Evolutionary conservation across 1,284 basidiomycete genomes (phyloP).

Genomic region (Ganoderma sinense): DNA sequence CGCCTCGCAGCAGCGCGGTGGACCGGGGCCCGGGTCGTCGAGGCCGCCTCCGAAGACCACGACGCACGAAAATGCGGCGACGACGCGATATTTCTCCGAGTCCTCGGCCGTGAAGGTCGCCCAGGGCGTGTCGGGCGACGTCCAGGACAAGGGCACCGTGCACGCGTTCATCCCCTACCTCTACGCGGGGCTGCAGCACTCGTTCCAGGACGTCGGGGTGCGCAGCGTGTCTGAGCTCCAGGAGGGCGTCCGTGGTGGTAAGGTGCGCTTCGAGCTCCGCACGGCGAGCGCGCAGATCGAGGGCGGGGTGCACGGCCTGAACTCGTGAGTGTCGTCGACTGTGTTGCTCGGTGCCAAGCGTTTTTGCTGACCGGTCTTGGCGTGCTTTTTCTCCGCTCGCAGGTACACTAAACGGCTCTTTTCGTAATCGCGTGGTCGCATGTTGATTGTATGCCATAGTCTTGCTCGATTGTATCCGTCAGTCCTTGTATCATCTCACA

Average conservation of each 20-base stretch:
- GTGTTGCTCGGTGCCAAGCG: constrained; percentile 21
- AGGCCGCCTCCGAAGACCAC: constrained; percentile 58
- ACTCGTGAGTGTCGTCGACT: constrained; percentile 66
- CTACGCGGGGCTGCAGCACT: constrained; percentile 93
- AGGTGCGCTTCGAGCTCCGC: constrained; percentile 91
- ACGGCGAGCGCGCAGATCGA: constrained; percentile 97
- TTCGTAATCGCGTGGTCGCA: constrained; percentile 23
- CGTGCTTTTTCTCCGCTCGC: constrained; percentile 19
- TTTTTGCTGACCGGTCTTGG: constrained; percentile 19
- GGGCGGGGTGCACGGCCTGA: constrained; percentile 93
- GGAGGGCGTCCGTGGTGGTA: constrained; percentile 67
- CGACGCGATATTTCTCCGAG: constrained; percentile 97
- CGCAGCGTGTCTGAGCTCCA: constrained; percentile 70
- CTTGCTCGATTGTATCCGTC: constrained; percentile 19
- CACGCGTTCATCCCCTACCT: constrained; percentile 94
- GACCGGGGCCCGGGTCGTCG: constrained; percentile 44
- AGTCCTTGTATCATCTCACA: constrained; percentile 23
- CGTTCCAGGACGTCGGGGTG: constrained; percentile 94
- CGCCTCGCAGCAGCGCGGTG: constrained; percentile 39
- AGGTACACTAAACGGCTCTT: constrained; percentile 41
- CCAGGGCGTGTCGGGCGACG: constrained; percentile 96
- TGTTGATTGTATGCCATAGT: constrained; percentile 15
- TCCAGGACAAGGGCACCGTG: constrained; percentile 96
- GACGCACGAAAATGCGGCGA: constrained; percentile 93
- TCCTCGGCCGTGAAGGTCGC: constrained; percentile 95